Percentiles rank a stretch among this genome's conserved stretches.
Evolutionary conservation across 805 yeast species (phyloP).

Genomic region (Hyphopichia homilentoma): DNA sequence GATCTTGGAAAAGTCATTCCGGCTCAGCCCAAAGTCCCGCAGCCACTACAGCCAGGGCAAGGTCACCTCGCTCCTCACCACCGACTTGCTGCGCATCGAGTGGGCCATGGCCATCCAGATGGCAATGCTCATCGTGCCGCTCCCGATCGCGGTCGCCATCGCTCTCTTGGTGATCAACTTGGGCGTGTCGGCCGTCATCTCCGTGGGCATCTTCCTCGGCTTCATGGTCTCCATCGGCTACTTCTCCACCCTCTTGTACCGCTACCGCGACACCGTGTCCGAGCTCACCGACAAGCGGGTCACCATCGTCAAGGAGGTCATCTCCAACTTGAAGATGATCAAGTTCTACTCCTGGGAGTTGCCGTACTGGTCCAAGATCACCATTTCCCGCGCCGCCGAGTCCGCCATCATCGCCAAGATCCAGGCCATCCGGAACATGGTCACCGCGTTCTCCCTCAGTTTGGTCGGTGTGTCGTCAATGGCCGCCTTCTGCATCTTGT

Average conservation of each 20-base stretch:
- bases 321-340: conserved; percentile 71
- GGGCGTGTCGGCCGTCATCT: conserved; percentile 69
- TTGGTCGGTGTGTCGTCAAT: conserved; percentile 68
- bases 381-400: conserved; percentile 55
- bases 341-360: conserved; percentile 87
- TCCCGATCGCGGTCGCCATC: conserved; percentile 55
- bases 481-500: conserved; percentile 38
- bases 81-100: conserved; percentile 75
- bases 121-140: conserved; percentile 55
- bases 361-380: conserved; percentile 57
- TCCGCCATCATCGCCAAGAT: conserved; percentile 53
- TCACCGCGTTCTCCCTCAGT: conserved; percentile 60
- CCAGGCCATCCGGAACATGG: conserved; percentile 56
- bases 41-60: conserved; percentile 59
- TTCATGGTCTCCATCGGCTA: conserved; percentile 28
- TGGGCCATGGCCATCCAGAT: conserved; percentile 62
- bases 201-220: conserved; percentile 32
- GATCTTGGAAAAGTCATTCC: conserved; percentile 62
- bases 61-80: conserved; percentile 68
- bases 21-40: conserved; percentile 51
- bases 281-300: conserved; percentile 70
- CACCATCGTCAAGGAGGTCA: conserved; percentile 64
- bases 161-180: conserved; percentile 59
- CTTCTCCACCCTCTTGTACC: conserved; percentile 47
- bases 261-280: conserved; percentile 50